Evolutionary conservation across 2,329 filamentous ascomycete genomes (phyloP).

Genomic region (Fusarium caatingaense): DNA sequence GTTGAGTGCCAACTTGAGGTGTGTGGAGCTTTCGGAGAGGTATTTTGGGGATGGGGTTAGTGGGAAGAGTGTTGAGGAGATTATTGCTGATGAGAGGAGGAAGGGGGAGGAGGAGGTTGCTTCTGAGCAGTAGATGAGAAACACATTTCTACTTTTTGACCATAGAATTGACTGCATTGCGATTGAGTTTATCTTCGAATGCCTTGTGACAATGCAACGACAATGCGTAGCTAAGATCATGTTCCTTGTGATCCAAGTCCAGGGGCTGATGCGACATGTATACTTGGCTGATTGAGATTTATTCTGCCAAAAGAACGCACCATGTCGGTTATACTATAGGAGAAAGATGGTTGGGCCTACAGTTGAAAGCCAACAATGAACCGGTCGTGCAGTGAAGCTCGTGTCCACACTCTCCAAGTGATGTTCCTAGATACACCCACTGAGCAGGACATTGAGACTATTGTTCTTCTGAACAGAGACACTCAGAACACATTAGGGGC

Average conservation of each 20-base stretch:
- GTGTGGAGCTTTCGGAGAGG: conserved; percentile 44
- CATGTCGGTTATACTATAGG: too few species aligned
- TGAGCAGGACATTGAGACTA: too few species aligned
- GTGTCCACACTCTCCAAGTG: too few species aligned
- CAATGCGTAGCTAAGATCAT: background rate
- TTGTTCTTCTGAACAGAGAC: background rate
- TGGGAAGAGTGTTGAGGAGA: conserved; percentile 45
- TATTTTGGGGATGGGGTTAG: conserved; percentile 44
- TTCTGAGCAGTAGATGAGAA: conserved; percentile 20
- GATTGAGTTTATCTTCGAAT: too few species aligned
- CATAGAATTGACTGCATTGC: too few species aligned
- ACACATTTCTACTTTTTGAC: too few species aligned
- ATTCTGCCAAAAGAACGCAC: background rate
- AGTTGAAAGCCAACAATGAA: too few species aligned
- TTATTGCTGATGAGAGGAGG: conserved; percentile 44
- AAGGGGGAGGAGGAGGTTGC: conserved; percentile 46
- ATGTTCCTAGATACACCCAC: too few species aligned
- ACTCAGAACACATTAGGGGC: background rate
- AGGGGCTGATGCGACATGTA: background rate
- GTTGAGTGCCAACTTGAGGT: conserved; percentile 64
- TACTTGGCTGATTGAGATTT: background rate
- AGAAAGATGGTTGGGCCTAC: too few species aligned
- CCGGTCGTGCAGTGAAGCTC: too few species aligned
- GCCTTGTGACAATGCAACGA: too few species aligned
- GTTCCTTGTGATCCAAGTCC: background rate